Evolutionary conservation across 179 eudicot species (phyloP).

Genomic region (Amaranthus tricolor): DNA sequence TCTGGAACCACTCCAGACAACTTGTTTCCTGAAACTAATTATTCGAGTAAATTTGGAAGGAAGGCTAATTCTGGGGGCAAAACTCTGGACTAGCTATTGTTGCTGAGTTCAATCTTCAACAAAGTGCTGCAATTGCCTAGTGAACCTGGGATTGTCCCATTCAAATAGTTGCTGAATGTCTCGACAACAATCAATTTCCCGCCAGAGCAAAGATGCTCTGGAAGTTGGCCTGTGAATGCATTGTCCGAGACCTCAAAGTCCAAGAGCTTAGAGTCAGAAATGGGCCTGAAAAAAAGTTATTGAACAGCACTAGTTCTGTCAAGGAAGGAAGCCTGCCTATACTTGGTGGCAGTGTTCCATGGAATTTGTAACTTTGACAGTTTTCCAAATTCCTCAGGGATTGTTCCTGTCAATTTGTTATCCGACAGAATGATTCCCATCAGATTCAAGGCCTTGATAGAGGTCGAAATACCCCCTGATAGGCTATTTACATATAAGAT

Average conservation of each 20-base stretch:
- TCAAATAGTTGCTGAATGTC: slow-evolving; percentile 51
- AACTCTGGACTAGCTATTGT: slow-evolving; percentile 35
- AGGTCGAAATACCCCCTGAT: slow-evolving; percentile 33
- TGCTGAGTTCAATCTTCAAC: slow-evolving; percentile 36
- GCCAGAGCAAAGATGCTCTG: slow-evolving; percentile 50
- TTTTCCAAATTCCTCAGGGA: slow-evolving; percentile 40
- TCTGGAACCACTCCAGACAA: slow-evolving; percentile 23
- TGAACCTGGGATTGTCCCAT: slow-evolving; percentile 61
- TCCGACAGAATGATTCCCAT: slow-evolving; percentile 18
- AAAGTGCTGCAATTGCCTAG: slow-evolving; percentile 47
- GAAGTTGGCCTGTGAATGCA: slow-evolving; percentile 58
- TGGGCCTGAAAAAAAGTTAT: slow-evolving; percentile 49
- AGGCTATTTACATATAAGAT: slow-evolving; percentile 42
- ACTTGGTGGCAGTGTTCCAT: slow-evolving; percentile 37
- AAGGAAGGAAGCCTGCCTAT: slow-evolving; percentile 22
- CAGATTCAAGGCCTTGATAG: slow-evolving; percentile 27
- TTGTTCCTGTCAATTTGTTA: slow-evolving; percentile 22
- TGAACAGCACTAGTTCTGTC: slow-evolving; percentile 28
- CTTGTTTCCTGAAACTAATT: slow-evolving; percentile 16
- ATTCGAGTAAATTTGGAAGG: slow-evolving; percentile 29
- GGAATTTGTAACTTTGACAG: slow-evolving; percentile 39
- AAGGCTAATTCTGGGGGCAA: slow-evolving; percentile 43
- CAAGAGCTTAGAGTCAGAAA: slow-evolving; percentile 55
- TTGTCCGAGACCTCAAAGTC: slow-evolving; percentile 52
- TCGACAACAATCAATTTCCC: slow-evolving; percentile 38